Percentiles rank a stretch among this genome's conserved stretches.
phyloP scores from a whole-genome alignment of 2,329 filamentous ascomycete species.

The Colletotrichum liaoningense region DNA sequence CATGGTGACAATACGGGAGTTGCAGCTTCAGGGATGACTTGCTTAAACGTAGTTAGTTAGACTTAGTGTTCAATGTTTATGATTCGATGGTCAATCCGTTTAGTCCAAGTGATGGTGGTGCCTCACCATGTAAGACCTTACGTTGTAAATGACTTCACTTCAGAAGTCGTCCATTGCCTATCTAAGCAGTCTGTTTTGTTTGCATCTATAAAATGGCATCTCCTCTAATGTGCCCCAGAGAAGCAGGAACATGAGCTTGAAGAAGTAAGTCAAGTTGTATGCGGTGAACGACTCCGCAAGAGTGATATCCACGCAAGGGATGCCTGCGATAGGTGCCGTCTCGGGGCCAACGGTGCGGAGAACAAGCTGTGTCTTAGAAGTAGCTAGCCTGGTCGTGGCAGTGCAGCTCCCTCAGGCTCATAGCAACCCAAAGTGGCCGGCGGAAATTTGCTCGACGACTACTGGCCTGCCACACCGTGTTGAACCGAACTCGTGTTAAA shows the following conservation, averaged over 20 bases:
- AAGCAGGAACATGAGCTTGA: not conserved
- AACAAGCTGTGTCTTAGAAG: conserved; percentile 3
- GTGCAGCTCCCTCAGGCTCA: conserved; percentile 15
- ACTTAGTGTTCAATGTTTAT: conserved; percentile 33
- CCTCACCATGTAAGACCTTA: no score
- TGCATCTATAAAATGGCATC: not conserved
- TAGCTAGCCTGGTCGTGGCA: conserved; percentile 8
- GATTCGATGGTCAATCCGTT: not conserved
- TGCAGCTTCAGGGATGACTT: conserved; percentile 22
- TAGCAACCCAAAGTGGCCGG: conserved; percentile 5
- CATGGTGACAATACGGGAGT: conserved; percentile 12
- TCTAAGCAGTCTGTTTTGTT: not conserved
- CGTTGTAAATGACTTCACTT: no score
- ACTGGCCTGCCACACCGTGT: not conserved
- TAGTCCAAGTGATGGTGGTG: not conserved
- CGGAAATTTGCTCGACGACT: conserved; percentile 5
- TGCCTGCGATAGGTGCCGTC: conserved; percentile 3
- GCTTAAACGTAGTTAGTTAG: conserved; percentile 29
- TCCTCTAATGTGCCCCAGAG: not conserved
- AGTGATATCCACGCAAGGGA: not conserved
- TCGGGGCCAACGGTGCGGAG: conserved; percentile 32
- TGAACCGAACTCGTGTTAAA: conserved; percentile 17
- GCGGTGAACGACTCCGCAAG: not conserved
- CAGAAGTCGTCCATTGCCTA: not conserved
- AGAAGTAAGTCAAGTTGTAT: not conserved